A percentile compares a stretch with the other conserved stretches of the same genome.
Conservation (phyloP, 1,284 basidiomycete species). For the Ustilago crameri region DNA sequence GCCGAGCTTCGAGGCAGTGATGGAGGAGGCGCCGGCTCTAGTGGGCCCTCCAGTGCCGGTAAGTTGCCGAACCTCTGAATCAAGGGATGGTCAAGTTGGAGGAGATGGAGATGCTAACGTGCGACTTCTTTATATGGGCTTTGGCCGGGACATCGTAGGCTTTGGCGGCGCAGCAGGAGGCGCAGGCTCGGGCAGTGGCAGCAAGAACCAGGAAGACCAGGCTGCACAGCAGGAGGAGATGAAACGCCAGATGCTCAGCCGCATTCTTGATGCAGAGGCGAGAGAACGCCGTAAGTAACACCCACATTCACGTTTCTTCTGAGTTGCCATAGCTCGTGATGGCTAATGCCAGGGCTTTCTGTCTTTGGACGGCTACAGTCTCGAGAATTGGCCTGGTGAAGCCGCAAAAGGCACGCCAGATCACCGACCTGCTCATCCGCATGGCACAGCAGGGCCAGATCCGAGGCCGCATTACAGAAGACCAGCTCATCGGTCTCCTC, state of each 20-base stretch:
- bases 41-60: slow-evolving; percentile 23
- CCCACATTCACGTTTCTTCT: neutral
- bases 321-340: too few relatives aligned
- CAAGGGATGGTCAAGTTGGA: neutral
- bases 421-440: slow-evolving; percentile 83
- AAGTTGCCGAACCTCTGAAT: neutral
- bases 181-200: slow-evolving; percentile 68
- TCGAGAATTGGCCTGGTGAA: slow-evolving; percentile 93
- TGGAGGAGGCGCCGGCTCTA: slow-evolving; percentile 19
- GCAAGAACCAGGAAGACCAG: slow-evolving; percentile 62
- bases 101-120: neutral
- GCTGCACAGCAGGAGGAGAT: slow-evolving; percentile 69
- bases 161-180: slow-evolving; percentile 30
- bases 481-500: slow-evolving; percentile 87
- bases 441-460: slow-evolving; percentile 96
- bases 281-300: slow-evolving; percentile 84
- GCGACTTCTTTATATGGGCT: too few relatives aligned
- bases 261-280: slow-evolving; percentile 85
- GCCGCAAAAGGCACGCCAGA: slow-evolving; percentile 84
- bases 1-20: slow-evolving; percentile 57
- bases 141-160: too few relatives aligned
- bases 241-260: slow-evolving; percentile 80
- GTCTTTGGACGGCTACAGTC: slow-evolving; percentile 71
- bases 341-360: neutral
- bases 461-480: slow-evolving; percentile 83